Conservation (phyloP, 352 stramenopile genomes). For the Phytophthora cactorum region DNA sequence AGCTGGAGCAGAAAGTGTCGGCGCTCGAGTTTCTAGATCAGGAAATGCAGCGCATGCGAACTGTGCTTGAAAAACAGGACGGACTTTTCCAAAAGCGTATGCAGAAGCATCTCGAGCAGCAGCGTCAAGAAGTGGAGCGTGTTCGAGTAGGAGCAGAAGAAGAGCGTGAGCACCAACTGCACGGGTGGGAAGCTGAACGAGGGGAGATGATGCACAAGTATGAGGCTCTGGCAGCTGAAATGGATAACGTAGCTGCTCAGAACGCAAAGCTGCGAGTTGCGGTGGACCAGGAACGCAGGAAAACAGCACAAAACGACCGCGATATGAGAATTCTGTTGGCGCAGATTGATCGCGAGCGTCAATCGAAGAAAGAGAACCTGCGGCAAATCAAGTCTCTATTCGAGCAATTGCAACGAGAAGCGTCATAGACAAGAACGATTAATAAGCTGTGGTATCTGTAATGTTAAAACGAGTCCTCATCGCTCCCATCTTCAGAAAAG, state of each 20-base stretch:
- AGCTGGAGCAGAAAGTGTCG: conserved; percentile 56
- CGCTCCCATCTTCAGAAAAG: conserved; percentile 81
- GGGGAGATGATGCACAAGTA: conserved; percentile 54
- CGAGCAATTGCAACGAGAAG: conserved; percentile 70
- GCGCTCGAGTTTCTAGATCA: conserved; percentile 72
- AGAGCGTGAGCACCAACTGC: conserved; percentile 37
- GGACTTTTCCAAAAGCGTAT: conserved; percentile 58
- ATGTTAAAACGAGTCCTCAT: conserved; percentile 84
- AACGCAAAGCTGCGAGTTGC: conserved; percentile 55
- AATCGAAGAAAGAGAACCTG: conserved; percentile 74
- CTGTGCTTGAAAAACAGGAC: conserved; percentile 60
- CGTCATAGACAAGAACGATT: conserved; percentile 26
- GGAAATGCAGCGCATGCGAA: conserved; percentile 73
- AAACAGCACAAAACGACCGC: conserved; percentile 57
- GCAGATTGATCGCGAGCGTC: conserved; percentile 71
- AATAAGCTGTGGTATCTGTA: conserved; percentile 1
- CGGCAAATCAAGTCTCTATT: conserved; percentile 81
- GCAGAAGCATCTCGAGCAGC: conserved; percentile 52
- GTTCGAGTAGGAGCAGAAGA: conserved; percentile 40
- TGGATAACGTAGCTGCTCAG: conserved; percentile 53
- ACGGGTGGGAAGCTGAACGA: conserved; percentile 40
- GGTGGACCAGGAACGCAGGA: conserved; percentile 53
- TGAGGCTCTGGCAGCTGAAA: conserved; percentile 40
- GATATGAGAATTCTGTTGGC: conserved; percentile 72
- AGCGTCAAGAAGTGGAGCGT: conserved; percentile 53